Percentiles rank a stretch among this genome's conserved stretches.
These are phyloP conservation scores for Sideroxylon spinosum DNA, from an alignment of 179 eudicot genomes.

Conservation along the genomic window DNA sequence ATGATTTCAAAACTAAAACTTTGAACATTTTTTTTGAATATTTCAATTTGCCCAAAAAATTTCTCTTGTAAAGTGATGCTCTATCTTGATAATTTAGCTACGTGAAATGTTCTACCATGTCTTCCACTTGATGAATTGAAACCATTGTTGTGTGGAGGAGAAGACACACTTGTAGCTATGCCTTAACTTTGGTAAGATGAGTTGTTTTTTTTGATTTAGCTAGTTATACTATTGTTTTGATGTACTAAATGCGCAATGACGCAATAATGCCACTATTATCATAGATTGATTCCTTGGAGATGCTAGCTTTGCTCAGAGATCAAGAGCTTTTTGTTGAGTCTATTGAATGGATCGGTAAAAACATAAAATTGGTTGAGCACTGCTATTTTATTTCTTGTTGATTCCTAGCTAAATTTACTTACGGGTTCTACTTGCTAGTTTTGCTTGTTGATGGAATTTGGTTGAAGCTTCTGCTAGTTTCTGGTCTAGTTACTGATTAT, in stretches of 20 bases:
- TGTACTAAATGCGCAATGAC: not conserved
- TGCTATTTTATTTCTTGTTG: no score
- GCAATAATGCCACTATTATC: conserved; percentile 7
- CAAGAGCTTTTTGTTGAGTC: conserved; percentile 66
- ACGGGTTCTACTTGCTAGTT: no score
- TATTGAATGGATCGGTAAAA: conserved; percentile 95
- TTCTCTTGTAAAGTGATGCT: not conserved
- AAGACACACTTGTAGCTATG: conserved; percentile 96
- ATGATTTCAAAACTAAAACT: no score
- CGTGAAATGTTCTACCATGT: conserved; percentile 95
- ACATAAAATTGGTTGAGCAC: conserved; percentile 58
- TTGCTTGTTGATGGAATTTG: no score
- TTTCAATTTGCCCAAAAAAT: not conserved
- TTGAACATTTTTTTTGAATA: no score
- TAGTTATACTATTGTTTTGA: not conserved
- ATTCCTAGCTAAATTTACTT: no score
- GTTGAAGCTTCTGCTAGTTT: no score
- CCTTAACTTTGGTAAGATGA: conserved; percentile 72
- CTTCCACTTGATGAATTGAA: conserved; percentile 84
- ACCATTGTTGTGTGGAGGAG: conserved; percentile 85
- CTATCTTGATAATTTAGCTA: conserved; percentile 44
- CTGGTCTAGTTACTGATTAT: no score
- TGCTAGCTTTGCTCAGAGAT: conserved; percentile 87
- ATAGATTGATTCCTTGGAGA: conserved; percentile 92
- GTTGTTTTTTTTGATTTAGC: not conserved